phyloP scores from a whole-genome alignment of 176 grass and related monocot species.

The Ensete glaucum region DNA sequence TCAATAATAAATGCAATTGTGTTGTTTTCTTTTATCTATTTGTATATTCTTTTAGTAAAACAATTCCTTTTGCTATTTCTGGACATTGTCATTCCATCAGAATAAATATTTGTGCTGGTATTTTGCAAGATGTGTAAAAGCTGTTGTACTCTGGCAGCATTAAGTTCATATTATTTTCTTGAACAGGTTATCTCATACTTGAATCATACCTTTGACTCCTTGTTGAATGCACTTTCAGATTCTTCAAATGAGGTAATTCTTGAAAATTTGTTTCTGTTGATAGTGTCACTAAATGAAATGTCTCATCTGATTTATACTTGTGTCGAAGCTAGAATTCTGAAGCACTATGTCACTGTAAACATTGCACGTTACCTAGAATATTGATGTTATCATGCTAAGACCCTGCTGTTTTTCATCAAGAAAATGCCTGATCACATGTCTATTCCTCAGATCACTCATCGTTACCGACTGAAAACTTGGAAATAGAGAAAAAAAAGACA shows the following conservation, averaged over 20 bases:
- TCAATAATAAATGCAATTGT: neutral
- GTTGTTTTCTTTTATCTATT: neutral
- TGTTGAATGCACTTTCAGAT: slow-evolving; percentile 90
- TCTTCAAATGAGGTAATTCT: slow-evolving; percentile 68
- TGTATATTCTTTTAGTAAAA: slow-evolving; percentile 12
- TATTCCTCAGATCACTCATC: neutral
- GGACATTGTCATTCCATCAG: neutral
- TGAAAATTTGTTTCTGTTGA: slow-evolving; percentile 14
- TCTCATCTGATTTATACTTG: neutral
- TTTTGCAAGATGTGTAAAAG: slow-evolving; percentile 5
- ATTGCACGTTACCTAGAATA: neutral
- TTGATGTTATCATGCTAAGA: neutral
- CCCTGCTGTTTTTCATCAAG: neutral
- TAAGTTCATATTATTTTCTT: slow-evolving; percentile 28
- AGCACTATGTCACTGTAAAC: neutral
- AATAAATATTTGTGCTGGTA: slow-evolving; percentile 5
- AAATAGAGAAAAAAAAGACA: neutral
- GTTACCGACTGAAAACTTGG: neutral
- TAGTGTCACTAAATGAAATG: neutral
- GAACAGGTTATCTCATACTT: slow-evolving; percentile 83
- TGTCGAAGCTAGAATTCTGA: neutral
- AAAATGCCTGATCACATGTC: neutral
- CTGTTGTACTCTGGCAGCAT: slow-evolving; percentile 8
- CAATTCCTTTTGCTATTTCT: slow-evolving; percentile 13
- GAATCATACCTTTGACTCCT: slow-evolving; percentile 69